Conservation (phyloP, 2,329 filamentous ascomycete species). For the Fusarium irregulare region DNA sequence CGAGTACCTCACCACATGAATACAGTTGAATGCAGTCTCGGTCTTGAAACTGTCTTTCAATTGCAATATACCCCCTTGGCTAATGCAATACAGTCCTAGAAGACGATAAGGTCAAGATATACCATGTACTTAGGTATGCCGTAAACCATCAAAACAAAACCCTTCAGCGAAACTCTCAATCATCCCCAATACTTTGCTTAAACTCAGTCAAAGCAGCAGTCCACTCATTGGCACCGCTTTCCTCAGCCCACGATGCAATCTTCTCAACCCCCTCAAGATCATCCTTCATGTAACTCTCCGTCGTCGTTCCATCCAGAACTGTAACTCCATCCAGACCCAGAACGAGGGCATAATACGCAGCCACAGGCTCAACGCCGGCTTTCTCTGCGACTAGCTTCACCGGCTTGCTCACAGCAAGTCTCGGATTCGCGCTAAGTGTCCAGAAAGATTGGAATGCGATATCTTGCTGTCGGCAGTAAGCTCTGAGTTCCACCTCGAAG, state of each 20-base stretch:
- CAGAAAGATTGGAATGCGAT: conserved; percentile 67
- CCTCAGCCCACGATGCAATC: conserved; percentile 57
- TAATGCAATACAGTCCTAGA: background rate
- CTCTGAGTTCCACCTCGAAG: conserved; percentile 70
- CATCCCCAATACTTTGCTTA: conserved; percentile 51
- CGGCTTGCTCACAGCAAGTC: conserved; percentile 54
- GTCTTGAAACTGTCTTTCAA: too few relatives aligned
- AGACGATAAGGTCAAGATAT: background rate
- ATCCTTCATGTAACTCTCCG: conserved; percentile 60
- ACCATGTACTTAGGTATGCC: background rate
- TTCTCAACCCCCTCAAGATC: conserved; percentile 59
- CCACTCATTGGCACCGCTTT: conserved; percentile 62
- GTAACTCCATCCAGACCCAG: conserved; percentile 58
- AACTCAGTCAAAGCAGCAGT: conserved; percentile 59
- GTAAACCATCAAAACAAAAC: background rate
- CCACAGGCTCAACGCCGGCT: conserved; percentile 52
- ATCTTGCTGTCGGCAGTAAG: conserved; percentile 56
- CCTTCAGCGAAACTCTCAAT: background rate
- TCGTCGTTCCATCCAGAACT: conserved; percentile 61
- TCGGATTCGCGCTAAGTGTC: conserved; percentile 62
- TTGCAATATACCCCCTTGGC: background rate
- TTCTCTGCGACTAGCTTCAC: conserved; percentile 62
- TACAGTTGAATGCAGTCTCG: background rate
- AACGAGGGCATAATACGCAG: conserved; percentile 61
- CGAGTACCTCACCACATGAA: background rate